These are phyloP conservation scores for Geotrichum candidum DNA, from an alignment of 1,139 yeast genomes.

Conservation along the genomic window DNA sequence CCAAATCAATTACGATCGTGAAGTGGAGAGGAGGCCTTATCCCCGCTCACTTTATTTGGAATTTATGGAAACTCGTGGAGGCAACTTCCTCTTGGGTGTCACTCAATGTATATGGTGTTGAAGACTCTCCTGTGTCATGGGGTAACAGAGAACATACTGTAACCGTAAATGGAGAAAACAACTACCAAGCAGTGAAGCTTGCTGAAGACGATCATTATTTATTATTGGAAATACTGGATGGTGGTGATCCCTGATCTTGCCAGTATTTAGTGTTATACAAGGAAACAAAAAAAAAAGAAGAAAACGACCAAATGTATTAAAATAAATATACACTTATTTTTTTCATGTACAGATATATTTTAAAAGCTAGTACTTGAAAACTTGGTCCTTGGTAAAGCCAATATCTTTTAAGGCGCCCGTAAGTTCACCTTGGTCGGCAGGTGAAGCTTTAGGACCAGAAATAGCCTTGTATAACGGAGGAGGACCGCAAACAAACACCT, in stretches of 20 bases:
- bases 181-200: constrained; percentile 24
- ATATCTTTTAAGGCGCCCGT: constrained; percentile 81
- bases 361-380: constrained; percentile 52
- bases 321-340: not conserved
- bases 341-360: not conserved
- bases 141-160: constrained; percentile 24
- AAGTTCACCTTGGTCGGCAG: constrained; percentile 92
- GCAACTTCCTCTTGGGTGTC: constrained; percentile 21
- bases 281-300: not conserved
- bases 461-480: constrained; percentile 76
- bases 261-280: not conserved
- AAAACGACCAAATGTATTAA: not conserved
- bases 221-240: constrained; percentile 13
- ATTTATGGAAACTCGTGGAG: constrained; percentile 16
- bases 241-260: constrained; percentile 7
- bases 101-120: constrained; percentile 28
- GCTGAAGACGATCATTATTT: constrained; percentile 3
- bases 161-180: constrained; percentile 25
- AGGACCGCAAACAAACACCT: constrained; percentile 88
- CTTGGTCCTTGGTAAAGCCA: constrained; percentile 82
- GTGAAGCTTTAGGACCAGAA: constrained; percentile 80
- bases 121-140: constrained; percentile 32
- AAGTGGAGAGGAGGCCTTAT: constrained; percentile 23
- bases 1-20: constrained; percentile 16
- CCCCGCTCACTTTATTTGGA: constrained; percentile 15